Conservation (phyloP, 2,329 filamentous ascomycete species). For the Trichophyton schoenleinii region DNA sequence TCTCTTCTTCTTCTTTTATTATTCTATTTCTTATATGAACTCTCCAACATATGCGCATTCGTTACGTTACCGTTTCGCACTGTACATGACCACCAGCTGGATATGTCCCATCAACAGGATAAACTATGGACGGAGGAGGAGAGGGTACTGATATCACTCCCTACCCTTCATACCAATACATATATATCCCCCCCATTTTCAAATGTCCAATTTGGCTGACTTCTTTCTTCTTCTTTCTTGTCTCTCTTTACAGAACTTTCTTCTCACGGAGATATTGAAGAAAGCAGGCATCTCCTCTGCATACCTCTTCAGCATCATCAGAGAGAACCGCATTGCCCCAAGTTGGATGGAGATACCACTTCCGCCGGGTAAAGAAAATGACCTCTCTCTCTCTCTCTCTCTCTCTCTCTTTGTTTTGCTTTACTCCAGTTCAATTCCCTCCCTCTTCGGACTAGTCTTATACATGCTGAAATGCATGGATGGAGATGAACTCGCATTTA, state of each 20-base stretch:
- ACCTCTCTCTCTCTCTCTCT: background rate
- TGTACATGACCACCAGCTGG: conserved; percentile 18
- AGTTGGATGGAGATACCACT: conserved; percentile 32
- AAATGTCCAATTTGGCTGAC: background rate
- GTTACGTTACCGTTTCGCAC: background rate
- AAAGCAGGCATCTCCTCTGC: conserved; percentile 27
- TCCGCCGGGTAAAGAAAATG: conserved; percentile 27
- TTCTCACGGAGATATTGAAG: conserved; percentile 33
- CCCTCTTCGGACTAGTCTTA: background rate
- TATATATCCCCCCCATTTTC: background rate
- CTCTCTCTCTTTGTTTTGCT: too few species aligned
- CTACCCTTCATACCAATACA: background rate
- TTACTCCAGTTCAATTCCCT: background rate
- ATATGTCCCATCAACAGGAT: conserved; percentile 34
- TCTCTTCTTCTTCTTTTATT: too few species aligned
- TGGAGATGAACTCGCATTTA: background rate
- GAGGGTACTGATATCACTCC: conserved; percentile 25
- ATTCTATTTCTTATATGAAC: background rate
- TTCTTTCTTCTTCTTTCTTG: background rate
- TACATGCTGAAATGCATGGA: background rate
- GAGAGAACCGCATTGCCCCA: conserved; percentile 26
- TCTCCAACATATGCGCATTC: conserved; percentile 1
- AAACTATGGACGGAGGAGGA: conserved; percentile 35
- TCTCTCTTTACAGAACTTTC: conserved; percentile 21
- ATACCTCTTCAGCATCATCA: conserved; percentile 28